Percentiles rank a stretch among this genome's conserved stretches.
These are phyloP conservation scores for Tetraselmis chui DNA, from an alignment of 139 green algal species.

Conservation along the genomic window DNA sequence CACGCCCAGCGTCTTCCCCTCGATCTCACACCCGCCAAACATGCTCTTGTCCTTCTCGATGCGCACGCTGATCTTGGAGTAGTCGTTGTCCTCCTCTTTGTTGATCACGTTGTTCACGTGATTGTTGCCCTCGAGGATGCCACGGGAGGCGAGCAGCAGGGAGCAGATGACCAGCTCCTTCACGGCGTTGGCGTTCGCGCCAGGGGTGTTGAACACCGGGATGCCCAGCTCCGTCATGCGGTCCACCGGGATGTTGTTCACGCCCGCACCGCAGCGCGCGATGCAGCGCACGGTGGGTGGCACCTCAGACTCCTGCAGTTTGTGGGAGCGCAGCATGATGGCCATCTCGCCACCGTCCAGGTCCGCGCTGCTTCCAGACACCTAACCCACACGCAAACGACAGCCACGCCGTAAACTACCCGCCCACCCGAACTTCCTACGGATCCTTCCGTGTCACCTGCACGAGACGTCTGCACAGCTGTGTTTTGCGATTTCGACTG, in stretches of 20 bases:
- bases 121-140: slow-evolving; percentile 40
- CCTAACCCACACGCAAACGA: no score
- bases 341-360: slow-evolving; percentile 36
- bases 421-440: no score
- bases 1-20: slow-evolving; percentile 49
- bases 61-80: slow-evolving; percentile 36
- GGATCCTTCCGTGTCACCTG: no score
- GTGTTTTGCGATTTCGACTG: no score
- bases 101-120: slow-evolving; percentile 42
- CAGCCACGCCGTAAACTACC: no score
- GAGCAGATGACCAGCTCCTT: slow-evolving; percentile 47
- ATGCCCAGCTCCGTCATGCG: slow-evolving; percentile 52
- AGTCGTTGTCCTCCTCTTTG: slow-evolving; percentile 42
- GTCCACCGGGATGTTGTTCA: slow-evolving; percentile 46
- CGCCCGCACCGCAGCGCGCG: slow-evolving; percentile 42
- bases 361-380: slow-evolving; percentile 27
- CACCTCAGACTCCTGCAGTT: slow-evolving; percentile 36
- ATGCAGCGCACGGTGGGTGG: slow-evolving; percentile 33
- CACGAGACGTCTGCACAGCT: no score
- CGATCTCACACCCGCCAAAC: slow-evolving; percentile 48
- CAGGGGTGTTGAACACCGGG: slow-evolving; percentile 52
- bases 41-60: slow-evolving; percentile 52
- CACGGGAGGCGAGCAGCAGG: slow-evolving; percentile 37
- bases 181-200: slow-evolving; percentile 49
- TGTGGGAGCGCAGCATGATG: slow-evolving; percentile 50